These are phyloP conservation scores for Diversispora epigaea DNA, from an alignment of 192 early-diverging fungal species.

Conservation along the genomic window DNA sequence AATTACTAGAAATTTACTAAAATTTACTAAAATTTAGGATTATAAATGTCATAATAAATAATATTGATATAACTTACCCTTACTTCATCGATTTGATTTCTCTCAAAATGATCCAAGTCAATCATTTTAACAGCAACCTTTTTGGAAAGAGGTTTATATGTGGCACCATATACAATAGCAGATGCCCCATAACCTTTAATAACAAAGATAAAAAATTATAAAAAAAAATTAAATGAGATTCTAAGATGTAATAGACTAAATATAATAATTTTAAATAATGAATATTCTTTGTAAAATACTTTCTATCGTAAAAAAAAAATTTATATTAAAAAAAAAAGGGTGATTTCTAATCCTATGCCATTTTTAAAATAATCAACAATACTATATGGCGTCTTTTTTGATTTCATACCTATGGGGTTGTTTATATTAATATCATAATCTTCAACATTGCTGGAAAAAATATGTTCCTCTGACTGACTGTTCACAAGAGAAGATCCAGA, in stretches of 20 bases:
- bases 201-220: no score
- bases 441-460: slow-evolving; percentile 25
- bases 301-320: neutral
- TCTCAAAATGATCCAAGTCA: slow-evolving; percentile 87
- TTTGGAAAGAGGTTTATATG: slow-evolving; percentile 68
- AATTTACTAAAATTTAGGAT: neutral
- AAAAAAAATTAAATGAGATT: no score
- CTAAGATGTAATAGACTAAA: neutral
- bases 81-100: slow-evolving; percentile 90
- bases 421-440: slow-evolving; percentile 25
- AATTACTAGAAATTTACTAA: no score
- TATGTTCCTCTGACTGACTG: slow-evolving; percentile 1
- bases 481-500: neutral
- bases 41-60: neutral
- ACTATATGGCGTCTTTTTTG: neutral
- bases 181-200: slow-evolving; percentile 80
- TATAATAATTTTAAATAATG: neutral
- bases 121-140: slow-evolving; percentile 81
- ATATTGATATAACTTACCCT: slow-evolving; percentile 50
- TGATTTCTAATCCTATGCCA: neutral
- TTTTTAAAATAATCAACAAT: neutral
- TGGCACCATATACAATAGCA: slow-evolving; percentile 78
- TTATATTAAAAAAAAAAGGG: neutral
- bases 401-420: slow-evolving; percentile 21
- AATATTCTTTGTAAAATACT: neutral